A percentile compares a stretch with the other conserved stretches of the same genome.
These are phyloP conservation scores for Boletus sp. DNA, from an alignment of 768 basidiomycete species.

Conservation along the genomic window DNA sequence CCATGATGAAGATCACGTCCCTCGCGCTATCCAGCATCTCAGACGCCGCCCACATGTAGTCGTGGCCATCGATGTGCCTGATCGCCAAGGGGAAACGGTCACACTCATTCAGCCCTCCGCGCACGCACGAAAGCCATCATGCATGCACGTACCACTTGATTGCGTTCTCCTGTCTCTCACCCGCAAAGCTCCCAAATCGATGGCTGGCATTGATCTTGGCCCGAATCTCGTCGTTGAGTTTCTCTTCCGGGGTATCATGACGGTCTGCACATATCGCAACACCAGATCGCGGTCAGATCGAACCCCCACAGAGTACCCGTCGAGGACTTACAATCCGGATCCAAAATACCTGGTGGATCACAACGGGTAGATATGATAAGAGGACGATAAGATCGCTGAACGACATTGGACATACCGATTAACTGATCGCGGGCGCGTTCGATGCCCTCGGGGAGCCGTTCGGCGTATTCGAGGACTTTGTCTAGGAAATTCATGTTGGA, in stretches of 20 bases:
- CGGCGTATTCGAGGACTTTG: slow-evolving; percentile 36
- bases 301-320: neutral
- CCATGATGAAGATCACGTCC: slow-evolving; percentile 87
- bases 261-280: slow-evolving; percentile 38
- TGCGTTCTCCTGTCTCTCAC: slow-evolving; percentile 61
- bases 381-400: neutral
- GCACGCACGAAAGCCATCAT: neutral
- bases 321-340: slow-evolving; percentile 33
- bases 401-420: slow-evolving; percentile 28
- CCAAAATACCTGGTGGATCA: slow-evolving; percentile 29
- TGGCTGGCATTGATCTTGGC: slow-evolving; percentile 75
- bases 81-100: neutral
- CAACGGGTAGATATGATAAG: slow-evolving; percentile 2
- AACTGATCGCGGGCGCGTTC: slow-evolving; percentile 37
- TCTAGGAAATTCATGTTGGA: slow-evolving; percentile 42
- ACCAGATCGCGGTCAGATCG: neutral
- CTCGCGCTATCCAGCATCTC: slow-evolving; percentile 82
- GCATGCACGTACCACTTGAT: slow-evolving; percentile 70
- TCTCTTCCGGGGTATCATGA: slow-evolving; percentile 77
- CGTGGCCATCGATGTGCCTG: slow-evolving; percentile 92
- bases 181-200: slow-evolving; percentile 85
- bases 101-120: neutral
- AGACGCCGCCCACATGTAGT: slow-evolving; percentile 94
- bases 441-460: slow-evolving; percentile 37
- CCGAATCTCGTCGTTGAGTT: slow-evolving; percentile 65